A percentile compares a stretch with the other conserved stretches of the same genome.
phyloP scores from a whole-genome alignment of 2,329 filamentous ascomycete genomes.

The Endocalyx cinctus region DNA sequence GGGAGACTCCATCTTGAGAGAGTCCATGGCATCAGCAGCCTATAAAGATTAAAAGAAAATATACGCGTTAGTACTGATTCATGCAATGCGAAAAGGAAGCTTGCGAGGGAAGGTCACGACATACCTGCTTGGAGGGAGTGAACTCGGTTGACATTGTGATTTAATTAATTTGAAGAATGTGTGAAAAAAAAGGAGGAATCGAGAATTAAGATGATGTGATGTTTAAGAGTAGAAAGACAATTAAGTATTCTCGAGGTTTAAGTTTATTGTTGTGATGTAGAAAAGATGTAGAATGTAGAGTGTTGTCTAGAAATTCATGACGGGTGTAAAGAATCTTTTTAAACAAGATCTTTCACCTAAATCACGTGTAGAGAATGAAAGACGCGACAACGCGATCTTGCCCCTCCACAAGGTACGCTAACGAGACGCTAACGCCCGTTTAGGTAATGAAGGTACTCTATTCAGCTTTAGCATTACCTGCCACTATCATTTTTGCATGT shows the following conservation, averaged over 20 bases:
- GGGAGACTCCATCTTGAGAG: conserved; percentile 88
- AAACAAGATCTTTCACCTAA: not conserved
- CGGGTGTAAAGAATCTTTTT: not conserved
- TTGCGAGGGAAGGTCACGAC: conserved; percentile 28
- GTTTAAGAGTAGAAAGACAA: conserved; percentile 3
- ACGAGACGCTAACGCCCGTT: no score
- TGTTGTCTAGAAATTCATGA: not conserved
- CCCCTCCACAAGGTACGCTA: no score
- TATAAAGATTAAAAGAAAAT: conserved; percentile 37
- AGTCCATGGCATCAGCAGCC: conserved; percentile 82
- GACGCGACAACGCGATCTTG: not conserved
- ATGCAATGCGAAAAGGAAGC: no score
- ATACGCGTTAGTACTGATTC: conserved; percentile 1
- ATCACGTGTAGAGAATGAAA: not conserved
- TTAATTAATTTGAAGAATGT: no score
- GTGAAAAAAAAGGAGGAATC: conserved; percentile 10
- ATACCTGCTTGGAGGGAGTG: conserved; percentile 56
- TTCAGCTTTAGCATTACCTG: no score
- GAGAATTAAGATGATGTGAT: conserved; percentile 12
- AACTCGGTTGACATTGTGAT: conserved; percentile 70
- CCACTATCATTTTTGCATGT: not conserved
- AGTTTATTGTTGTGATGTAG: no score
- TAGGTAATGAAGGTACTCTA: no score
- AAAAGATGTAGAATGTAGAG: not conserved
- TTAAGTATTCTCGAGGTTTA: no score